phyloP scores from a whole-genome alignment of 108 stramenopile genomes.

The Stephanodiscus minutulus region DNA sequence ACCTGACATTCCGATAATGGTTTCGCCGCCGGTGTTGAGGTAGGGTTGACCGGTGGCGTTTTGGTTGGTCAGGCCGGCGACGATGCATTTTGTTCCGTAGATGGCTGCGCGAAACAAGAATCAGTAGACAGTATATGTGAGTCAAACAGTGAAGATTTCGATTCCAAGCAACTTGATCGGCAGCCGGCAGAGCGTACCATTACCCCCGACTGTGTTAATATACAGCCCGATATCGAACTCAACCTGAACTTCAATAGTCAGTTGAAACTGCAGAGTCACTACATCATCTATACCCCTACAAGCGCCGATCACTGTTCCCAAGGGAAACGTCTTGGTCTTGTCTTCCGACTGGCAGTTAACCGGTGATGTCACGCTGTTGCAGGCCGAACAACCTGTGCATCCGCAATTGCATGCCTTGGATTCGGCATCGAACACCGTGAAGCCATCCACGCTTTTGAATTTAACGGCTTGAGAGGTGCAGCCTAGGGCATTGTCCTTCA shows the following conservation, averaged over 20 bases:
- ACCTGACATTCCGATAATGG: not conserved
- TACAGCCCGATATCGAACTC: slow-evolving; percentile 21
- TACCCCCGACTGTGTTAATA: slow-evolving; percentile 7
- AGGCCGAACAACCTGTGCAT: not conserved
- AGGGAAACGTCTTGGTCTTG: not conserved
- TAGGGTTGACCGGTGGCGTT: not conserved
- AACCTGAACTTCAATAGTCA: not conserved
- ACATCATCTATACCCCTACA: slow-evolving; percentile 21
- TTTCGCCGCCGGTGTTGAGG: not conserved
- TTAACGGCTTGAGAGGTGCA: not conserved
- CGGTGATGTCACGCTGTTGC: not conserved
- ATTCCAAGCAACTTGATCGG: too few species aligned
- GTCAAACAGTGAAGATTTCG: not conserved
- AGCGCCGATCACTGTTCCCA: slow-evolving; percentile 10
- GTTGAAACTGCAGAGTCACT: slow-evolving; percentile 5
- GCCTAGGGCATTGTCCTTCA: not conserved
- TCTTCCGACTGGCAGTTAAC: not conserved
- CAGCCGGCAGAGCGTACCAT: not conserved
- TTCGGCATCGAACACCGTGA: not conserved
- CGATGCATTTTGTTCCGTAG: too few species aligned
- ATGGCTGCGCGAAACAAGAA: too few species aligned
- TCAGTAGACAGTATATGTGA: too few species aligned
- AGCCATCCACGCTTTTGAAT: not conserved
- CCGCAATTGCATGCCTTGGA: slow-evolving; percentile 1
- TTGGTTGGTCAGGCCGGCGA: not conserved